Evolutionary conservation across 306 rosid genomes (phyloP).

Genomic region (Phaseolus lunatus): DNA sequence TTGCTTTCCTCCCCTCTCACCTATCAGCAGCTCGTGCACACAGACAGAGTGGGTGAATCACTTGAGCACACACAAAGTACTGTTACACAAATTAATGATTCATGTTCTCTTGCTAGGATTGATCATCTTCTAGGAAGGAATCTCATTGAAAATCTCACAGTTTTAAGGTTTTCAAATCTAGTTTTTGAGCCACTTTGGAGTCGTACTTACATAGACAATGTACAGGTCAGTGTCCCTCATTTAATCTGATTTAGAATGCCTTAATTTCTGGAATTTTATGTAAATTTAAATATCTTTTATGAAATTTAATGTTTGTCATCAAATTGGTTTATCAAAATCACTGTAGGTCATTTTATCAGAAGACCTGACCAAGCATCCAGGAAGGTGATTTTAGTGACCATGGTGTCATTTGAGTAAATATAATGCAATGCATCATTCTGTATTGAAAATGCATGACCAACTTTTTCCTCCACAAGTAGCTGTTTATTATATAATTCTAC

Average conservation of each 20-base stretch:
- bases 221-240: constrained; percentile 64
- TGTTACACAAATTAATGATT: constrained; percentile 30
- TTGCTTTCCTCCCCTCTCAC: constrained; percentile 28
- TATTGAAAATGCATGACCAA: constrained; percentile 18
- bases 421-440: constrained; percentile 21
- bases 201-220: constrained; percentile 75
- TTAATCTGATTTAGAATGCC: constrained; percentile 31
- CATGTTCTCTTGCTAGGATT: constrained; percentile 68
- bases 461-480: constrained; percentile 13
- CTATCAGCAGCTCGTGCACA: constrained; percentile 26
- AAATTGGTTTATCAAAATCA: constrained; percentile 26
- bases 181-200: constrained; percentile 95
- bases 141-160: constrained; percentile 93
- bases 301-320: constrained; percentile 17
- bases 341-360: constrained; percentile 84
- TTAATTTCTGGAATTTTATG: constrained; percentile 8
- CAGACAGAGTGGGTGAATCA: constrained; percentile 22
- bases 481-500: constrained; percentile 38
- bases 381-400: constrained; percentile 64
- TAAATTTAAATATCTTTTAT: constrained; percentile 24
- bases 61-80: constrained; percentile 11
- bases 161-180: constrained; percentile 90
- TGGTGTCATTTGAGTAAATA: constrained; percentile 42
- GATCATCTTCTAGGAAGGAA: constrained; percentile 97
- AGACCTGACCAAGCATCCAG: constrained; percentile 70